Conservation (phyloP, 345 rosid species). For the Hibiscus mutabilis region DNA sequence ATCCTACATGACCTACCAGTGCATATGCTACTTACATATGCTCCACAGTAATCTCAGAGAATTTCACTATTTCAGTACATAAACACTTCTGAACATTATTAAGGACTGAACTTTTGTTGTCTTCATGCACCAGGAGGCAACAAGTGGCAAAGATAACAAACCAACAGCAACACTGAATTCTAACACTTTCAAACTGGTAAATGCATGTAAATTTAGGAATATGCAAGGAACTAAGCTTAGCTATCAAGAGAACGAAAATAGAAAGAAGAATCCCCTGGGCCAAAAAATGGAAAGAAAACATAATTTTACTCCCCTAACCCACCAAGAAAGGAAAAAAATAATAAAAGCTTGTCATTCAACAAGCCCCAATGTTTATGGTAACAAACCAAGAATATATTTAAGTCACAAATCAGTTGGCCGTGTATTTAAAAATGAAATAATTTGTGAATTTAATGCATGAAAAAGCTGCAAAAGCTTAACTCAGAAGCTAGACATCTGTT, state of each 20-base stretch:
- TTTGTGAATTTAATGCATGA: neutral
- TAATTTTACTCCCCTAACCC: neutral
- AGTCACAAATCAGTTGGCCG: neutral
- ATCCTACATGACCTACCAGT: neutral
- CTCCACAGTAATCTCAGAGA: neutral
- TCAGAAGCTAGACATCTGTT: neutral
- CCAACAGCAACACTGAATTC: neutral
- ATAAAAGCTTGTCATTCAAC: neutral
- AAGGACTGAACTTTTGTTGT: neutral
- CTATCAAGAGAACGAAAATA: neutral
- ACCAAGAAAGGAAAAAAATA: neutral
- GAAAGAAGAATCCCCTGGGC: neutral
- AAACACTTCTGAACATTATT: neutral
- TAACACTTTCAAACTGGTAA: neutral
- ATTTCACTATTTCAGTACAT: no score
- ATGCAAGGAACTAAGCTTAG: neutral
- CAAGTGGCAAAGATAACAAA: conserved; percentile 1
- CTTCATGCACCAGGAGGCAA: neutral
- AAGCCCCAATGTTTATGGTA: neutral
- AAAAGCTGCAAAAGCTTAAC: neutral
- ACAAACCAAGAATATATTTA: neutral
- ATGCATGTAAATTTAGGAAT: neutral
- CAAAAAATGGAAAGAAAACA: neutral
- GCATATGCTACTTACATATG: neutral
- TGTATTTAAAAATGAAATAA: neutral